Base-by-base conservation (phyloP, 2,329 filamentous ascomycete genomes). In the Colletotrichum sp. region DNA sequence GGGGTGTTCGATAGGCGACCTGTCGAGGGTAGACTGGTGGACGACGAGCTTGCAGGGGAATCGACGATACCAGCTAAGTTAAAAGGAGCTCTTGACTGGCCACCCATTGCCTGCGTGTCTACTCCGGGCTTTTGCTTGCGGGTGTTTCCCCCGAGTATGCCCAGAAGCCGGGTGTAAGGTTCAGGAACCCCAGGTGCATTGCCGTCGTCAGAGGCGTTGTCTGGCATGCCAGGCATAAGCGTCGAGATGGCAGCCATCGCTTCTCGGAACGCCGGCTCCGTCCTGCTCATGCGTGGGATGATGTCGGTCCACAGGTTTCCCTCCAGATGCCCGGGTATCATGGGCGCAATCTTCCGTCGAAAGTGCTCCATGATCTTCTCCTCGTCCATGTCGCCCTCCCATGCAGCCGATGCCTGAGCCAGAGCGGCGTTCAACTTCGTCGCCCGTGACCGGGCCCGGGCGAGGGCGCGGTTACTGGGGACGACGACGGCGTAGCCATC, bases 181-280 rank as follows among this genome's bases (percentile, higher is more conserved):
- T 52, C 71, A 24, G 28, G 21, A 8, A 21, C 73, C 9, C 36
- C 57, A 8, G 61, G 52, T 16, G 55, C 13, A 21, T 24, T 72
- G 5, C 38, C 69, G n/a, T 36, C 76, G 15, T 72, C 63, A 8
- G 36, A 48, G 5, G 8, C 57, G 55, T 78, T 15, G 68, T 66
- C 6, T 32, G 60, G 21, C 18, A 34, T 38, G 36, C 32, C 67
- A 9, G 73, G 73, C 30, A 68, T 73, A 15, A 88, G 79, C 16
- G 84, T 84, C 67, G 87, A 87, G 12, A 91, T 84, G 55, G 88
- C 88, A 12, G 89, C 84, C n/a, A 90, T 82, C 18, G 88, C 87
- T 77, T 90, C 89, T 5, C 85, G 85, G 28, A 90, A 85, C 8
- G 87, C 85, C 0, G 88, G 86, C 66, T 90, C 86, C 1, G 82